Base-by-base conservation (phyloP, 257 asterid genomes). In the Solanum paucissectum region DNA sequence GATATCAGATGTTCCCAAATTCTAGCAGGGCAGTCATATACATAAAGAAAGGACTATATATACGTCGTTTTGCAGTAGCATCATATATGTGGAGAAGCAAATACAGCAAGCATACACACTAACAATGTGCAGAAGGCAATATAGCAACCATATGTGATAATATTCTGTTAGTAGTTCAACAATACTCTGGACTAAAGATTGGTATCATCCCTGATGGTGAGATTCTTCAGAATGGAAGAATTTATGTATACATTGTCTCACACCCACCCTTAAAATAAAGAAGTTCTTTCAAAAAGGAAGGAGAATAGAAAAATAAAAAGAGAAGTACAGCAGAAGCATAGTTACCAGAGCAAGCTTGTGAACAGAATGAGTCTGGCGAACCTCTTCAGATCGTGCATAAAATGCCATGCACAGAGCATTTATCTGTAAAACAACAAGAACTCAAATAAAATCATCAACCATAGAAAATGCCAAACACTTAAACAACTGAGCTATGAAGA, bases 381-480 rank as follows among this genome's bases (percentile, higher is more conserved):
- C 98, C 92, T 97, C 98, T 93, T 97, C 97, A 40, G 99, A 97
- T 21, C 96, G 98, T 40, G 99, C 99, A 91, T 94, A 95, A 90
- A 97, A 97, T 87, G 98, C 99, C 99, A 97, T 97, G 93, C 99
- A 97, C 94, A 97, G 91, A 79, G 98, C 98, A 90, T 94, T 92
- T 86, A 97, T 97, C 99, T 97, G 96, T 89, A 87, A 87, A 86
- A 74, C 86, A 83, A 44, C 5, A 42, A 25, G 16, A 38, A 32
- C 58, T 76, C 36, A 76, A 86, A 46, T 32, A 37, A 42, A n/a
- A 77, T 42, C 84, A n/a, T 79, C 64, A 79, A 27, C 25, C 64
- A 79, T 14, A 25, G 36, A n/a, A 38, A 79, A 42, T 42, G 14
- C 6, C 84, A 44, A 44, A 13, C 38, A 79, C 64, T 79, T 25